Conservation (phyloP, 768 basidiomycete genomes). For the Phylloporus arenicola region DNA sequence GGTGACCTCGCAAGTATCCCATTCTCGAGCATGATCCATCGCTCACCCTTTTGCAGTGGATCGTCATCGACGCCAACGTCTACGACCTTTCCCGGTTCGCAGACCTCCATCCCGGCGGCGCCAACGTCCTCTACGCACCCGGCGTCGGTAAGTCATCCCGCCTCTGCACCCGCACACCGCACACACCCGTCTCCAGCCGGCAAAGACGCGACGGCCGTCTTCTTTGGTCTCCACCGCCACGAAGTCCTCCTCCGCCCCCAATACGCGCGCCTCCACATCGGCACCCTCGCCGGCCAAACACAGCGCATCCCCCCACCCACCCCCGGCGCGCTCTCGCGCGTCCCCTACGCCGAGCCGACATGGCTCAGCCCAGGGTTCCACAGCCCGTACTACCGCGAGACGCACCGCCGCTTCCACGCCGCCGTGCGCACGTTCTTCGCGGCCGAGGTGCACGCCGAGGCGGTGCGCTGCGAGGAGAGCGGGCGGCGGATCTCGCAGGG, state of each 20-base stretch:
- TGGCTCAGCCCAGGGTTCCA: constrained; percentile 68
- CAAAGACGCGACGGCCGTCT: constrained; percentile 70
- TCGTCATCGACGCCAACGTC: constrained; percentile 75
- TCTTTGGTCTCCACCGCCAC: constrained; percentile 81
- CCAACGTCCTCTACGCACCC: constrained; percentile 62
- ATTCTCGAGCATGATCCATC: neutral
- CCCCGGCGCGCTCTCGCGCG: constrained; percentile 61
- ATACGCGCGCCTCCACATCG: constrained; percentile 65
- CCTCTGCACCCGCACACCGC: neutral
- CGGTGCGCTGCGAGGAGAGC: constrained; percentile 72
- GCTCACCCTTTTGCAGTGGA: constrained; percentile 49
- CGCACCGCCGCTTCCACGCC: constrained; percentile 69
- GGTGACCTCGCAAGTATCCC: constrained; percentile 62
- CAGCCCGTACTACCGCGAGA: constrained; percentile 73
- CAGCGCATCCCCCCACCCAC: constrained; percentile 48
- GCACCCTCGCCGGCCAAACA: constrained; percentile 52
- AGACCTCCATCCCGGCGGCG: constrained; percentile 79
- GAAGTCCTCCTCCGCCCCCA: constrained; percentile 74
- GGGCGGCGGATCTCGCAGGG: constrained; percentile 83
- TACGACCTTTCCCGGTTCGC: constrained; percentile 80
- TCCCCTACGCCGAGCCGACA: constrained; percentile 84
- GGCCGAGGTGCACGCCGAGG: constrained; percentile 71
- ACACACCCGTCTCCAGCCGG: constrained; percentile 41
- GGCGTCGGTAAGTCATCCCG: constrained; percentile 49
- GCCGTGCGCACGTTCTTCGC: constrained; percentile 73